Evolutionary conservation across 1,284 basidiomycete species (phyloP), one percentile per base, ranked within the genome.

Genomic region (Trichosporon faecale): DNA sequence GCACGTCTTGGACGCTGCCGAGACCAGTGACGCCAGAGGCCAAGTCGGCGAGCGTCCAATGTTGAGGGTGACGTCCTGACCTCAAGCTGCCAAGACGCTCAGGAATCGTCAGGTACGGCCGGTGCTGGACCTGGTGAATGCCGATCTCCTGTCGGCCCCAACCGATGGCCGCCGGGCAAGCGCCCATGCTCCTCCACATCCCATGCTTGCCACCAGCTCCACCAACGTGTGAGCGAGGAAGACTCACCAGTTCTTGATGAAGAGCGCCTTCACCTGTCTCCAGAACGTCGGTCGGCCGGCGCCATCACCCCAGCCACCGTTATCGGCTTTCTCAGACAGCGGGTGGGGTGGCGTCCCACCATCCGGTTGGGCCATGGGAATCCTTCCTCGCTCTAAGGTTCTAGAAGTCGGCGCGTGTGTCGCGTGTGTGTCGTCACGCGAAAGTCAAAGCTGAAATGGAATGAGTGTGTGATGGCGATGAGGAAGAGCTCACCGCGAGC

Each of bases 241-340:
- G n/a, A 68, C 69, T 21, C 89, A 90, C 89, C 89, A 91, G 75
- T 92, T 91, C 86, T 92, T 92, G 85, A 88, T 86, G 68, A 88
- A 86, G 49, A 92, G 81, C 3, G 88, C 88, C 11, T 80, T 80
- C 72, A 89, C 87, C 82, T 92, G 91, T 40, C 33, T 16, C 21
- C 40, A 65, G n/a, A 69, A 31, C 37, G 35, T 23, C 12, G 37
- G 35, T 35, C 6, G 14, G 37, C 35, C 35, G 37, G 11, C 18
- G 16, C 18, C 27, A 3, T 61, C 29, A 1, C 29, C 11, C 49
- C 49, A 52, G 21, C 21, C 23, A 52, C 21, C n/a, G 8, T 25
- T 9, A 9, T 52, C 49, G 49, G 23, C 49, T 52, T 52, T 52
- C 23, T 25, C 49, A 12, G 49, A 52, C 21, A 11, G n/a, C n/a